Conservation (phyloP, 805 yeast species). For the Candida patagonica region DNA sequence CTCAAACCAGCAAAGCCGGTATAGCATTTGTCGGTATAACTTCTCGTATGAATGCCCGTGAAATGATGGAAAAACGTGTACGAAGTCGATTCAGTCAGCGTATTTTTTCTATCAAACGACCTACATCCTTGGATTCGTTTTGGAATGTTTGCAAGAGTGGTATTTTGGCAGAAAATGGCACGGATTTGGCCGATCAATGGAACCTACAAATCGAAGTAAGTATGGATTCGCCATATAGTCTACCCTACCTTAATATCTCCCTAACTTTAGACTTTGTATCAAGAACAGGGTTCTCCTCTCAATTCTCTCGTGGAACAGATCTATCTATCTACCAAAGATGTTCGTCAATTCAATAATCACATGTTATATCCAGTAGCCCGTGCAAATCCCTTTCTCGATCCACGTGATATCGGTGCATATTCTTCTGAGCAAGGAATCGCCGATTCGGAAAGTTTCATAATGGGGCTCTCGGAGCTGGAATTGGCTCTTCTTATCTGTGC, state of each 20-base stretch:
- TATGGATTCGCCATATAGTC: not conserved
- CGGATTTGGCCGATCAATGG: conserved; percentile 15
- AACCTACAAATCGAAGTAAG: conserved; percentile 15
- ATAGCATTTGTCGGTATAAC: conserved; percentile 76
- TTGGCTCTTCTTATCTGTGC: conserved; percentile 62
- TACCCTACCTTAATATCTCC: not conserved
- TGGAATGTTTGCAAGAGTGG: conserved; percentile 37
- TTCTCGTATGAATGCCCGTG: conserved; percentile 65
- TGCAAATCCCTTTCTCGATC: conserved; percentile 15
- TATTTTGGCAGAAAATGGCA: conserved; percentile 26
- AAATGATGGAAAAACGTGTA: conserved; percentile 82
- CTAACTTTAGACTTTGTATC: conserved; percentile 1
- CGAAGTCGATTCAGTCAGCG: conserved; percentile 83
- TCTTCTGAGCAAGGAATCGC: conserved; percentile 17
- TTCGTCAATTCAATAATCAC: conserved; percentile 32
- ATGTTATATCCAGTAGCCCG: conserved; percentile 20
- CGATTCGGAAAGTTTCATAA: conserved; percentile 20
- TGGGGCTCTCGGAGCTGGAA: conserved; percentile 60
- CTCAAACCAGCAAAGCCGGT: conserved; percentile 63
- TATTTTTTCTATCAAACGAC: conserved; percentile 49
- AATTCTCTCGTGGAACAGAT: conserved; percentile 34
- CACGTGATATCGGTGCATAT: conserved; percentile 14
- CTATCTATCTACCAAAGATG: conserved; percentile 51
- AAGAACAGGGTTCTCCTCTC: conserved; percentile 22
- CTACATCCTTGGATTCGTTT: conserved; percentile 41